These are phyloP conservation scores for Ormosia semicastrata DNA, from an alignment of 306 rosid species.

Conservation along the genomic window DNA sequence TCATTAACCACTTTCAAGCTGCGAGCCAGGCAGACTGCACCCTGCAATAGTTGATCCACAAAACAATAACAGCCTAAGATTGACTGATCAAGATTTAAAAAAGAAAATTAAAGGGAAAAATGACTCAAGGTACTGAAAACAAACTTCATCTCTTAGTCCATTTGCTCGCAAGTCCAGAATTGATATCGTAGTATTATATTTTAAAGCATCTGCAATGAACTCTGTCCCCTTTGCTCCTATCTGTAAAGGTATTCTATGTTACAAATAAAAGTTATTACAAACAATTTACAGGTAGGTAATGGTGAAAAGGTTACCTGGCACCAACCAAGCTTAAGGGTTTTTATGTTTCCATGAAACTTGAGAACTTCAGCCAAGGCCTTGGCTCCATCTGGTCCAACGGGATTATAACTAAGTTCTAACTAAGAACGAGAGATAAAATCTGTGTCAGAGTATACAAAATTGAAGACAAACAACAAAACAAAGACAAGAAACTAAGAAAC, in stretches of 20 bases:
- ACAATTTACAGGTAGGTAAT: conserved; percentile 3
- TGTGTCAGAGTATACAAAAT: conserved; percentile 2
- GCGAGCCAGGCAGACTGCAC: conserved; percentile 89
- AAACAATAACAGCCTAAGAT: conserved; percentile 20
- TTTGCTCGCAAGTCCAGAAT: conserved; percentile 85
- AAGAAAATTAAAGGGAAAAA: not conserved
- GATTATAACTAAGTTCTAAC: conserved; percentile 95
- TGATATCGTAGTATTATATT: conserved; percentile 87
- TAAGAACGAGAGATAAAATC: conserved; percentile 38
- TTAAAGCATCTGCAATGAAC: conserved; percentile 81
- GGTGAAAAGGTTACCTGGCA: conserved; percentile 74
- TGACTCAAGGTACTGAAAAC: conserved; percentile 28
- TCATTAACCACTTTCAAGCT: conserved; percentile 98
- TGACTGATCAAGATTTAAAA: not conserved
- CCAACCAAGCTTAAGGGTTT: conserved; percentile 96
- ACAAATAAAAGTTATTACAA: not conserved
- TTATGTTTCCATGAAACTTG: conserved; percentile 82
- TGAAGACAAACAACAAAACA: conserved; percentile 2
- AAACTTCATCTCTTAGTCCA: conserved; percentile 87
- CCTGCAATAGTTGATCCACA: conserved; percentile 53
- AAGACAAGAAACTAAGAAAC: conserved; percentile 14
- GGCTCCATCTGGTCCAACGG: conserved; percentile 97
- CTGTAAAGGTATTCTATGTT: conserved; percentile 42
- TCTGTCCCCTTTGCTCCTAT: conserved; percentile 95
- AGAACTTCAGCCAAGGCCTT: conserved; percentile 84